These are phyloP conservation scores for Lepidium campestre DNA, from an alignment of 441 rosid species.

Conservation along the genomic window DNA sequence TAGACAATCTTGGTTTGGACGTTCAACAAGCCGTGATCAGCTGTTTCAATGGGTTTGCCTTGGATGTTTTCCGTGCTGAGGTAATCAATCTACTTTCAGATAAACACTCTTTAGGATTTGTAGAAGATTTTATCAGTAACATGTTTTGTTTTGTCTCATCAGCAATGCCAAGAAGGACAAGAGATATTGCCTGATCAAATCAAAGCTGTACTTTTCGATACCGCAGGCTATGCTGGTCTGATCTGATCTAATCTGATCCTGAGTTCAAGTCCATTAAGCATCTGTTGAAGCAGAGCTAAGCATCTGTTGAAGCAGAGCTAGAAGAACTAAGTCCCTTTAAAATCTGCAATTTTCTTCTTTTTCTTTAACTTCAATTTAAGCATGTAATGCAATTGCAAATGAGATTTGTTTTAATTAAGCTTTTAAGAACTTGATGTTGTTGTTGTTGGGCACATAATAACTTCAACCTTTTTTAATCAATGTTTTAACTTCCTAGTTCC, in stretches of 20 bases:
- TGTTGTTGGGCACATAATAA: conserved; percentile 12
- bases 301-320: conserved; percentile 11
- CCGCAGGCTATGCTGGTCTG: conserved; percentile 67
- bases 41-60: conserved; percentile 62
- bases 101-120: neutral
- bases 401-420: neutral
- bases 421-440: neutral
- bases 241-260: conserved; percentile 27
- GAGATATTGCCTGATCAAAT: conserved; percentile 66
- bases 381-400: conserved; percentile 17
- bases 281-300: conserved; percentile 10
- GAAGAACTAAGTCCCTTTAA: conserved; percentile 7
- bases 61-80: conserved; percentile 78
- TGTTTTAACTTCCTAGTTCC: conserved; percentile 3
- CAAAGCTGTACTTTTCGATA: conserved; percentile 76
- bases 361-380: neutral
- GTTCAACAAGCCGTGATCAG: conserved; percentile 69
- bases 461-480: conserved; percentile 8
- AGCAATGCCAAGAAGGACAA: conserved; percentile 69
- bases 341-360: conserved; percentile 15
- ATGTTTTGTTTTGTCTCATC: conserved; percentile 9
- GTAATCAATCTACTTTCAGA: conserved; percentile 21
- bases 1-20: conserved; percentile 70
- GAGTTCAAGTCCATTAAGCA: neutral
- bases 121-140: neutral